Evolutionary conservation across 2,329 filamentous ascomycete genomes (phyloP), one percentile per base, ranked within the genome.

Genomic region (Ceratocystis cubensis): DNA sequence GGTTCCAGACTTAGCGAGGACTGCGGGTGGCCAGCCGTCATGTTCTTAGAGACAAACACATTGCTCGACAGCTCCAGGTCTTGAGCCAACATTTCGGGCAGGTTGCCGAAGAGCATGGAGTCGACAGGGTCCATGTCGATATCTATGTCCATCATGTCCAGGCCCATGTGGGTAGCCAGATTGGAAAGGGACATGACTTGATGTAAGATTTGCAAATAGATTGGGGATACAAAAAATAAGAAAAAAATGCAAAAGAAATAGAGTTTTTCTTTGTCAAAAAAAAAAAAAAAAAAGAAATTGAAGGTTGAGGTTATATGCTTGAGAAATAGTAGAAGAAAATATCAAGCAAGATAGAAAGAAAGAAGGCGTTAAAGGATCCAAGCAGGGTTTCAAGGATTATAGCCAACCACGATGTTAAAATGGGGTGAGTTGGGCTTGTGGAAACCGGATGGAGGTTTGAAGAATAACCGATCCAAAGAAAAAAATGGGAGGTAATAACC

Each of bases 31-130:
- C 82, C 82, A 25, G 81, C 78, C 5, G 81, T 82, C 77, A 84
- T 79, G 67, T 78, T 79, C 71, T 75, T 81, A 15, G 80, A 76
- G 30, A 74, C 73, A 66, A 84, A 84, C 30, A 82, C 71, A 8
- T 75, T 73, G 63, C 75, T 75, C 20, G 80, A 82, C 25, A 76
- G 71, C 70, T 82, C 79, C 59, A 84, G 74, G 69, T 85, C 81
- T 67, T 76, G 77, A 5, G 78, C 82, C n/a, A 85, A 74, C 48
- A 83, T 70, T 72, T 85, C 83, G 1, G 82, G 80, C 20, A 85
- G 74, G 72, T 79, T 84, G 63, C 74, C 74, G 44, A 66, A 44
- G 64, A 75, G 72, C 44, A 65, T 69, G 20, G 74, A 72, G 44
- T 73, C 71, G 56, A 57, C 44, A 25, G 62, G n/a, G 45, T 63